A percentile compares a stretch with the other conserved stretches of the same genome.
Conservation (phyloP, 768 basidiomycete genomes). For the Dictyophora rubrovolvata region DNA sequence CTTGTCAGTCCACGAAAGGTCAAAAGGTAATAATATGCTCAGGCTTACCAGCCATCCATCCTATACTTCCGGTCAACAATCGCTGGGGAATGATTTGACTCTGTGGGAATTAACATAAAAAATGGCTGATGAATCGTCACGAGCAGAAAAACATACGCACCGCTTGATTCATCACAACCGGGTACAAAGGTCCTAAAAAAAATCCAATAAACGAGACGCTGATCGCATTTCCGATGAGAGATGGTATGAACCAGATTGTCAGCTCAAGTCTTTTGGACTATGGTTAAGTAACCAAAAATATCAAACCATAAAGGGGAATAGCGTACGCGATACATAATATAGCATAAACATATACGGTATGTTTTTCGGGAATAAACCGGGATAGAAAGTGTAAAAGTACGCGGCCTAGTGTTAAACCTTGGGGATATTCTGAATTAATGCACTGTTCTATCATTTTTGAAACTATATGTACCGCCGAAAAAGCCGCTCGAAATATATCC, state of each 20-base stretch:
- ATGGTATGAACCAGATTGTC: constrained; percentile 59
- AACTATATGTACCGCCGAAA: constrained; percentile 26
- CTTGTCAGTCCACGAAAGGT: neutral
- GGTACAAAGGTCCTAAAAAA: constrained; percentile 68
- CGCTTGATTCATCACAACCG: constrained; percentile 30
- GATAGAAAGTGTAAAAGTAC: neutral
- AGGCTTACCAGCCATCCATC: constrained; percentile 7
- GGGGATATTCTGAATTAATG: constrained; percentile 7
- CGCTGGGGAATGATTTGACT: constrained; percentile 13
- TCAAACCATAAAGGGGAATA: neutral
- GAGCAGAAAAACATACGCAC: neutral
- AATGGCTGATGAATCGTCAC: neutral
- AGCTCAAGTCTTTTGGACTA: constrained; percentile 45
- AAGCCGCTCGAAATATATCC: constrained; percentile 44
- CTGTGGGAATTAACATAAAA: neutral
- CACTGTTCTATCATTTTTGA: constrained; percentile 9
- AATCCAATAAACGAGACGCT: constrained; percentile 57
- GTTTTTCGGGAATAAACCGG: neutral
- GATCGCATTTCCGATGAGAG: constrained; percentile 52
- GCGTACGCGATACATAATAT: constrained; percentile 26
- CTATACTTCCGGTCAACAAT: constrained; percentile 15
- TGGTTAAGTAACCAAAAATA: too few relatives aligned
- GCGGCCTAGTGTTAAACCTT: constrained; percentile 10
- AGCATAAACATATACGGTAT: constrained; percentile 22
- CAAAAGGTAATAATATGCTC: neutral